phyloP scores from a whole-genome alignment of 1,139 yeast genomes.

The Sugiyamaella sp. region DNA sequence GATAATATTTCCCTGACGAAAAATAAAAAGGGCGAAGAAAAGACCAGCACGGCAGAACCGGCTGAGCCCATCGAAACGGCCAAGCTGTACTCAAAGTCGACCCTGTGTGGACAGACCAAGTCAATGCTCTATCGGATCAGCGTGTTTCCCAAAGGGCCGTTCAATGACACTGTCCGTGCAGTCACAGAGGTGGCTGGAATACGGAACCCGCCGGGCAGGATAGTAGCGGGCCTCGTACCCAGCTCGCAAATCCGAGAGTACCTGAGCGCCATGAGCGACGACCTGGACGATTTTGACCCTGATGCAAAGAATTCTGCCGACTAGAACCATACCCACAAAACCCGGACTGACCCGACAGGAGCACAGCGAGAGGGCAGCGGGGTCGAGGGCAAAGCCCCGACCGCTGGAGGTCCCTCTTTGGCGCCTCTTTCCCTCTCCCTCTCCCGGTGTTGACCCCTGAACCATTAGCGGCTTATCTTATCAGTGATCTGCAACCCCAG shows the following conservation, averaged over 20 bases:
- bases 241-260: slow-evolving; percentile 39
- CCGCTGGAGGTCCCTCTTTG: too few species aligned
- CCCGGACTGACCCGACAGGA: too few species aligned
- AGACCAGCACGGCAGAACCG: background rate
- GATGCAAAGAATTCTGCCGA: slow-evolving; percentile 11
- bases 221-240: slow-evolving; percentile 39
- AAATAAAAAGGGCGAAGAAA: background rate
- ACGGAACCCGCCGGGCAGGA: slow-evolving; percentile 41
- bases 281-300: slow-evolving; percentile 37
- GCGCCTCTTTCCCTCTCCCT: too few species aligned
- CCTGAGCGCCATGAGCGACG: slow-evolving; percentile 39
- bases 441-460: too few species aligned
- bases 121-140: slow-evolving; percentile 25
- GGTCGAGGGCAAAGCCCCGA: too few species aligned
- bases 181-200: slow-evolving; percentile 40
- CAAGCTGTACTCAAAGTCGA: slow-evolving; percentile 8
- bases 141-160: slow-evolving; percentile 34
- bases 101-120: slow-evolving; percentile 20
- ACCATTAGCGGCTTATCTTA: slow-evolving; percentile 1
- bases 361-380: too few species aligned
- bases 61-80: too few species aligned
- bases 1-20: too few species aligned
- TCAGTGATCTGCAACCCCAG: background rate
- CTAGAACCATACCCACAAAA: too few species aligned
- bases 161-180: slow-evolving; percentile 34